Evolutionary conservation across 768 basidiomycete species (phyloP), one percentile per base, ranked within the genome.

Genomic region (Tricholoma matsutake): DNA sequence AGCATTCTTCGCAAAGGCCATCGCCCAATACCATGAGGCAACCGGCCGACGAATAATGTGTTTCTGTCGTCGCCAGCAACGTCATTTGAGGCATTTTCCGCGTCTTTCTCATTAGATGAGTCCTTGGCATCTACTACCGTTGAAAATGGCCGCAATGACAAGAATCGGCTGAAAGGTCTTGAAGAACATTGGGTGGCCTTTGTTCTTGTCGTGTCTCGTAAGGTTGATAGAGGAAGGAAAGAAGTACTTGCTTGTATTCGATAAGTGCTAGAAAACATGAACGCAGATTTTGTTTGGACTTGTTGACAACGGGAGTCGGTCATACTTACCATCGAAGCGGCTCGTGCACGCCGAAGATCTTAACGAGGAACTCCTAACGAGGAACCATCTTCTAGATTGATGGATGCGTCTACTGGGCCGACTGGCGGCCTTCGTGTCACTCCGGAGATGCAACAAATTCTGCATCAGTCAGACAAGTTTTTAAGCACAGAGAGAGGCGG

Each of bases 371-470:
- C n/a, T n/a, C n/a, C n/a, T n/a, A n/a, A n/a, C n/a, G n/a, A n/a
- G 13, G 39, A 41, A 14, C 39, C 43, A 54, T 54, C 18, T 8
- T 20, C 34, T 2, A 22, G 25, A 7, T 4, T 9, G 6, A 43
- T 28, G 39, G 56, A 43, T n/a, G 14, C 28, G 7, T 41, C 56
- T 16, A 31, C 56, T 13, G 39, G 39, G 20, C 37, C 56, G 3
- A 56, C 39, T 71, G 71, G 69, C 1, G 75, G 75, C 1, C 70
- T 76, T 32, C 45, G 52, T 1, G 71, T 77, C 0, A 68, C 73
- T 2, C 53, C 57, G 7, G 64, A 72, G 41, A 73, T 77, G 73
- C 51, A 37, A 13, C 56, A 61, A 0, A 67, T 76, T 22, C 58
- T 78, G 8, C 59, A 67, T 3, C 61, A 68, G 31, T 72, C 73